Conservation (phyloP, 2,329 filamentous ascomycete genomes). For the Westerdykella ornata region DNA sequence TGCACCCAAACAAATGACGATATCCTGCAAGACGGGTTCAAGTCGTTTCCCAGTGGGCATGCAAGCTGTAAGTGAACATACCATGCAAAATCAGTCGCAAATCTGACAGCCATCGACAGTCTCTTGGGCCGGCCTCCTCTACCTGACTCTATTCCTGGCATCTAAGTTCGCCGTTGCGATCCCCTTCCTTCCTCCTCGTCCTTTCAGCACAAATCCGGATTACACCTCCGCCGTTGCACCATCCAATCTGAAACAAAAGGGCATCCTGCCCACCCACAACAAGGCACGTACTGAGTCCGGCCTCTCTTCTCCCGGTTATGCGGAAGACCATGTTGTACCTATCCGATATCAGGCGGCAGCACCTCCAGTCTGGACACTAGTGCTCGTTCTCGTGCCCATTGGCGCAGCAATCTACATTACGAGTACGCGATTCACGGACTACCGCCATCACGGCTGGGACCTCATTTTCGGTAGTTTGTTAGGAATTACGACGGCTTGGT, state of each 20-base stretch:
- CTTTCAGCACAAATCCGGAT: constrained; percentile 45
- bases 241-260: constrained; percentile 25
- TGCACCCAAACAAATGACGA: constrained; percentile 60
- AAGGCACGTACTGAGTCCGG: constrained; percentile 17
- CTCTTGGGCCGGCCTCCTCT: constrained; percentile 72
- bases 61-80: constrained; percentile 52
- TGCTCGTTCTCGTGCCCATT: constrained; percentile 63
- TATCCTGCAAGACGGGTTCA: constrained; percentile 71
- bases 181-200: constrained; percentile 56
- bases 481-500: constrained; percentile 62
- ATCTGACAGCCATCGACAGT: constrained; percentile 37
- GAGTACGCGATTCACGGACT: constrained; percentile 82
- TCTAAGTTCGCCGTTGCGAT: constrained; percentile 72
- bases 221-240: constrained; percentile 41
- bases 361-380: constrained; percentile 71
- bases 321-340: constrained; percentile 41
- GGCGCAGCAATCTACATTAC: constrained; percentile 72
- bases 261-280: constrained; percentile 20
- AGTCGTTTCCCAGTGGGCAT: constrained; percentile 76
- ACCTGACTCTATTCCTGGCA: constrained; percentile 80
- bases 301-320: constrained; percentile 7
- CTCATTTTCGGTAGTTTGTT: constrained; percentile 79
- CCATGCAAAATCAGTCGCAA: no score
- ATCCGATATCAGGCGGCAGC: constrained; percentile 70
- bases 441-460: constrained; percentile 87